phyloP scores from a whole-genome alignment of 2,329 filamentous ascomycete genomes.

The Venturiaceae sp. region DNA sequence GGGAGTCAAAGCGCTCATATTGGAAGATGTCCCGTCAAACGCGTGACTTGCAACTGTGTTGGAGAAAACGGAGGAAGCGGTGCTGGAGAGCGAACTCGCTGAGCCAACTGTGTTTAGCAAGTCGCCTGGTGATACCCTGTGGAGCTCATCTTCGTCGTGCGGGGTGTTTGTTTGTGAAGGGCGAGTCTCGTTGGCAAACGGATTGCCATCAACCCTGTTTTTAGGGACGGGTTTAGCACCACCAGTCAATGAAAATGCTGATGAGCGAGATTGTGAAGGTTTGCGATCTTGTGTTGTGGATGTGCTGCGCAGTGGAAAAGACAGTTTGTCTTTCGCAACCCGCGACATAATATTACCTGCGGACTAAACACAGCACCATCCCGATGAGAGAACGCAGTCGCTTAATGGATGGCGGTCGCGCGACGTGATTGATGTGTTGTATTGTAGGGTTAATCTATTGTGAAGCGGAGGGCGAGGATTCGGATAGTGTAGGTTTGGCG shows the following conservation, averaged over 20 bases:
- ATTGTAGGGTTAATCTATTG: neutral
- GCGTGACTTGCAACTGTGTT: conserved; percentile 11
- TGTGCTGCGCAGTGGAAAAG: conserved; percentile 1
- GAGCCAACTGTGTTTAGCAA: conserved; percentile 62
- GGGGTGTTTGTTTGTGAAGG: conserved; percentile 1
- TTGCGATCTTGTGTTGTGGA: neutral
- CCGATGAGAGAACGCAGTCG: neutral
- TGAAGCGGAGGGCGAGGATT: neutral
- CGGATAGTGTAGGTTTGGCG: neutral
- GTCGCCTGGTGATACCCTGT: conserved; percentile 48
- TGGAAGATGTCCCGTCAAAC: neutral
- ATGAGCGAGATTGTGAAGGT: neutral
- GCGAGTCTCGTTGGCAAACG: neutral
- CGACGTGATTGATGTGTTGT: neutral
- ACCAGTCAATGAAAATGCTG: neutral
- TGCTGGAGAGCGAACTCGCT: conserved; percentile 61
- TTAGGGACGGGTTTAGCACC: neutral
- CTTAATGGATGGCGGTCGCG: neutral
- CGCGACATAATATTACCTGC: conserved; percentile 2
- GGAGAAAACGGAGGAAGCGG: conserved; percentile 63
- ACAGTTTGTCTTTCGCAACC: conserved; percentile 2
- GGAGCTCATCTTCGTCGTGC: conserved; percentile 42
- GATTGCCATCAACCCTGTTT: neutral
- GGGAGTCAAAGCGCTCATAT: conserved; percentile 44
- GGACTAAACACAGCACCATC: neutral